Base-by-base conservation (phyloP, 2,329 filamentous ascomycete species). In the Talaromyces sp. region DNA sequence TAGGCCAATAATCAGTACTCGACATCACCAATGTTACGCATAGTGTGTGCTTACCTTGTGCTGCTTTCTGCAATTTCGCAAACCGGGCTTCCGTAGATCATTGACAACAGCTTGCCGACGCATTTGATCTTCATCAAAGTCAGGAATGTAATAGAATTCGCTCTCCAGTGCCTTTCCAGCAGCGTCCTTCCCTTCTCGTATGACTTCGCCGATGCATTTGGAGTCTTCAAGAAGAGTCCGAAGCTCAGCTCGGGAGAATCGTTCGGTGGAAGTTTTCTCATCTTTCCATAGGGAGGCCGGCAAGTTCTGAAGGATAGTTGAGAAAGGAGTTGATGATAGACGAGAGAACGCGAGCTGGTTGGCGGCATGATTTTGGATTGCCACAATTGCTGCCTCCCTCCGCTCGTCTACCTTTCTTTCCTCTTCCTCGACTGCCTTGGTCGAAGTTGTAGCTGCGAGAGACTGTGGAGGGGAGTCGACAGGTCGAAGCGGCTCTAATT, bases 281-380 rank as follows among this genome's bases (percentile, higher is more conserved):
- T 82, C 85, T 70, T 86, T 82, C 64, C 73, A 76, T n/a, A 74
- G 67, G 5, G 86, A 83, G 1, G 81, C 69, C 2, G 94, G 94
- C 12, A 99, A 86, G 70, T 96, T 90, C 73, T 86, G 88, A 78
- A 97, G 82, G 60, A 99, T 94, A 55, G 88, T 90, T 1, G 93
- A 95, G 54, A 97, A 82, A 3, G 94, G 93, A 27, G 91, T 94
- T 0, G 92, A 96, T 17, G 93, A 92, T 7, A 97, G 82, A 29
- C 93, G 90, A 1, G 94, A 97, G 75, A 91, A 99, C 32, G 94
- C 94, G 31, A 99, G 85, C 76, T 99, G 94, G 75, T 97, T 97
- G 72, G 94, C 84, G 63, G 96, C 87, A 72, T 99, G 94, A 74
- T 97, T 96, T 75, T 75, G 77, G 78, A 75, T 80, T 10, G 58